These are phyloP conservation scores for Trametes pubescens DNA, from an alignment of 1,284 basidiomycete genomes.

Conservation along the genomic window DNA sequence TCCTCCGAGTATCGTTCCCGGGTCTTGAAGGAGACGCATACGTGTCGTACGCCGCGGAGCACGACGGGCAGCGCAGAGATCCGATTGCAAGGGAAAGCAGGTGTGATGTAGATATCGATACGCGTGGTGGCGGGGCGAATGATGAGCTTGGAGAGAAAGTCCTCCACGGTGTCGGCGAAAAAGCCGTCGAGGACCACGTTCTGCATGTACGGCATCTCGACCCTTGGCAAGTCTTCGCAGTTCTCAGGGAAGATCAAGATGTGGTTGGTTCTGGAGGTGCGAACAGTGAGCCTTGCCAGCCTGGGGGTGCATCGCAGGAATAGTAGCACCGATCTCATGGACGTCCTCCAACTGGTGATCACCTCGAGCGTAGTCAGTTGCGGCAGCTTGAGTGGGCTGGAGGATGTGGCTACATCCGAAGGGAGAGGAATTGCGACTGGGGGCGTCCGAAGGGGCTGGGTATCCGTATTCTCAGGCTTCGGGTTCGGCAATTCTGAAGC, in stretches of 20 bases:
- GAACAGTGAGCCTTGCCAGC: conserved; percentile 12
- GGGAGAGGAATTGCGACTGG: conserved; percentile 17
- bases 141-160: conserved; percentile 12
- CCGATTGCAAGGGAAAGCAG: conserved; percentile 9
- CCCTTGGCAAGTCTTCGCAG: neutral
- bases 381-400: neutral
- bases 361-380: conserved; percentile 12
- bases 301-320: conserved; percentile 19
- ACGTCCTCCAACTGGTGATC: conserved; percentile 11
- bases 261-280: conserved; percentile 1
- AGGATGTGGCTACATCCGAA: neutral
- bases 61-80: conserved; percentile 5
- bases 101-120: conserved; percentile 8
- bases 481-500: conserved; percentile 7
- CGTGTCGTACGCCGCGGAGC: conserved; percentile 12
- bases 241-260: conserved; percentile 14
- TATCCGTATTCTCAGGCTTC: neutral
- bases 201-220: conserved; percentile 18
- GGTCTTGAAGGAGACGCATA: conserved; percentile 10
- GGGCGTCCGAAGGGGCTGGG: too few relatives aligned
- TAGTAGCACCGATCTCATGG: conserved; percentile 10
- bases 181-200: conserved; percentile 18
- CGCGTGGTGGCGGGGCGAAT: conserved; percentile 10
- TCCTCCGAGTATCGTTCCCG: neutral
- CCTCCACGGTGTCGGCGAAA: conserved; percentile 5